phyloP scores from a whole-genome alignment of 169 alveolate genomes.

The Toxoplasma gondii region DNA sequence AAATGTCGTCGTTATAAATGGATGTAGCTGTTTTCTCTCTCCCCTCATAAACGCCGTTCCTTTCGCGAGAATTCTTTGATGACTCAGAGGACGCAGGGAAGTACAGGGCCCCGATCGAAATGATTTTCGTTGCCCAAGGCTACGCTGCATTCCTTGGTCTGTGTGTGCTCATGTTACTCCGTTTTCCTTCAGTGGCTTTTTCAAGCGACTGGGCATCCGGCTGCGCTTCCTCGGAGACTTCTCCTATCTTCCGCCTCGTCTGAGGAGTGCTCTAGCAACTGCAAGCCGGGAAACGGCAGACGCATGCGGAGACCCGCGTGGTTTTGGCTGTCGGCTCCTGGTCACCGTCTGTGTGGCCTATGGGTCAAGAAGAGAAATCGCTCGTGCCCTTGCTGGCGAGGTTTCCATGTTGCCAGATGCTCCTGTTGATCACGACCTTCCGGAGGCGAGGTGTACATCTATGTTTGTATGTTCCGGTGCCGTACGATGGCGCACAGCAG shows the following conservation, averaged over 20 bases:
- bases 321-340: constrained; percentile 4
- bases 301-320: not conserved
- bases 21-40: no score
- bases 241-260: constrained; percentile 22
- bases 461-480: not conserved
- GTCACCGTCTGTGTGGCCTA: constrained; percentile 35
- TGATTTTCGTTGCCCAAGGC: no score
- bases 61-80: no score
- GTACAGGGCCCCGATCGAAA: no score
- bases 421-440: not conserved
- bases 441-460: not conserved
- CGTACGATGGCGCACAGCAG: not conserved
- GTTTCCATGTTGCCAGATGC: not conserved
- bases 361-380: constrained; percentile 39
- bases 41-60: no score
- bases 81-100: no score
- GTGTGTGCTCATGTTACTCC: no score
- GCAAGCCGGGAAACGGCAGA: not conserved
- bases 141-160: no score
- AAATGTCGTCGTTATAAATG: no score
- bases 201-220: constrained; percentile 35
- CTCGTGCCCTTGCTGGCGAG: not conserved
- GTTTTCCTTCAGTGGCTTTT: constrained; percentile 30
- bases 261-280: constrained; percentile 10
- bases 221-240: constrained; percentile 38